Base-by-base conservation (phyloP, 2,329 filamentous ascomycete species). In the Metarhizium rileyi region DNA sequence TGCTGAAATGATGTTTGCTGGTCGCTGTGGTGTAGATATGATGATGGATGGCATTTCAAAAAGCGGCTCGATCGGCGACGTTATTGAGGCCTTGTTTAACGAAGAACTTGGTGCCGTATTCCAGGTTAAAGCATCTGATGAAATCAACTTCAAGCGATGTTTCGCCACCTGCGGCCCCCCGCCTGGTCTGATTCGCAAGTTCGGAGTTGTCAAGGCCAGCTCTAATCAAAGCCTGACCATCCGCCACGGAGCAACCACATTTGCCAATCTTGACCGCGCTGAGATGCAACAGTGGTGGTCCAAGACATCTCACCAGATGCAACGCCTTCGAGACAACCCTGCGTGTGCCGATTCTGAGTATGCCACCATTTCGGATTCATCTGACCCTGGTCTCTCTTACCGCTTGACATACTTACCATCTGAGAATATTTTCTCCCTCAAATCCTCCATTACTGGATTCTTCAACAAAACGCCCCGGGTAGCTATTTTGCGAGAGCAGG, bases 1-100 rank as follows among this genome's bases (percentile, higher is more conserved):
- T 30, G 87, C 84, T 3, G 93, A 98, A 70, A 97, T 97, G 93
- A 94, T 95, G 81, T 97, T 97, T 65, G 91, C 93, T 28, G 93
- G 93, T 26, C 86, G 90, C 50, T 94, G 87, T 61, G 93, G 91
- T 53, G 78, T 89, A 27, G 87, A 94, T 57, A 75, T 97, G 52
- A 86, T 87, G 75, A 74, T 96, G 50, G 90, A 96, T 63, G 79
- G 78, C 49, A 74, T 90, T 36, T 70, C 78, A 26, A 81, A 80
- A 52, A 81, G 80, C 23, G 75, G 83, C 41, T 76, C 77, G 9
- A 71, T 80, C 43, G 75, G 82, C 1, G 73, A 82, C 60, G 68
- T 94, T 18, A 71, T 95, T 7, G 81, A 89, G 50, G 79, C 86
- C 0, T 78, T 98, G 20, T 97, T 98, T 79, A 96, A 90, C 65